Base-by-base conservation (phyloP, 176 grass and related monocot species). In the Bromus sterilis region DNA sequence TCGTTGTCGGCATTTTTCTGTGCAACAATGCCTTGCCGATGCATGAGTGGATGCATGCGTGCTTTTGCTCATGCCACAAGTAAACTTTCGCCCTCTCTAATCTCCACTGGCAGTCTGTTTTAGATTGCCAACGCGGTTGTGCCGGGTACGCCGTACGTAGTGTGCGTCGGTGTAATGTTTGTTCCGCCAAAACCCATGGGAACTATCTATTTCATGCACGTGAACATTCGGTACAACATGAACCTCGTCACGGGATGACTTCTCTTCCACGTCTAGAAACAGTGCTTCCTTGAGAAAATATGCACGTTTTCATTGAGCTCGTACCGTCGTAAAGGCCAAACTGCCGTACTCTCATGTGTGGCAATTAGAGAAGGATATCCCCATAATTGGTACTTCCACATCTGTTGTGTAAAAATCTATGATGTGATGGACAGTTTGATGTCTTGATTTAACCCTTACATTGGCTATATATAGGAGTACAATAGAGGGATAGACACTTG, bases 1-100 rank as follows among this genome's bases (percentile, higher is more conserved):
- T 20, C 35, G 4, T 77, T 36, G 75, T 71, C 83, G 83, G 63
- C 63, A n/a, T 58, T 70, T 71, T 26, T 75, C 20, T 74, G 84
- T 81, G 60, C 71, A 37, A 4, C 16, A n/a, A n/a, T n/a, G 14
- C 44, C 1, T 48, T 80, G 77, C 67, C 67, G n/a, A n/a, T n/a
- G n/a, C 20, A 65, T 86, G 72, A 82, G 85, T 78, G 44, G 25
- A 43, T 39, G 56, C 42, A 15, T 64, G 66, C 56, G 9, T 21
- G 24, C 29, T 61, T 12, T 25, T 69, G 66, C 66, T 14, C 3
- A 11, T n/a, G 5, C 58, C 53, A 3, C 31, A 36, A 36, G 15
- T 30, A 66, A 16, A 15, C 12, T 77, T 40, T n/a, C 30, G 23
- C 20, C 13, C 10, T 32, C 14, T 30, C 23, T 41, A 7, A 3